A percentile compares a stretch with the other conserved stretches of the same genome.
These are phyloP conservation scores for Paramecium biaurelia DNA, from an alignment of 73 alveolate species.

Conservation along the genomic window DNA sequence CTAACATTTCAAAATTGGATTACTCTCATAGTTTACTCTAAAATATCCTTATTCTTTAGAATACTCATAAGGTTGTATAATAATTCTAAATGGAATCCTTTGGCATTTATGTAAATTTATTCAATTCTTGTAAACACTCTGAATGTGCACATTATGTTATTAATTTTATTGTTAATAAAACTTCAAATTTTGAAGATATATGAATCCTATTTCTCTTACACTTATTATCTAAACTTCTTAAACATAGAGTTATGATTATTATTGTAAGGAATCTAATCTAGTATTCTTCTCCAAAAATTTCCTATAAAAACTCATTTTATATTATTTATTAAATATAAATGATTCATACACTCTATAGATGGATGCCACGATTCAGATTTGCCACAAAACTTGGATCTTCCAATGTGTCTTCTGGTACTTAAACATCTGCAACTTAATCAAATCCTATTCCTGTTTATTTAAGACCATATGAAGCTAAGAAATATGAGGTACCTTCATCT, in stretches of 20 bases:
- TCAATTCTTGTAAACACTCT: background rate
- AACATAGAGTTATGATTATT: background rate
- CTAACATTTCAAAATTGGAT: constrained; percentile 84
- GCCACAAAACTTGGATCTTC: background rate
- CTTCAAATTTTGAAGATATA: background rate
- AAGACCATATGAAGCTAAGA: constrained; percentile 60
- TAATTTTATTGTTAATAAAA: background rate
- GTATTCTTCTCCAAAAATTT: constrained; percentile 9
- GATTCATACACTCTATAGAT: background rate
- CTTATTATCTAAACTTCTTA: background rate
- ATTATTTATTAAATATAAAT: background rate
- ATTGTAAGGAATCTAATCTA: background rate
- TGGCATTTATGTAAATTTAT: background rate
- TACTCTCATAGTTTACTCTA: constrained; percentile 64
- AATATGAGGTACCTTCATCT: constrained; percentile 59
- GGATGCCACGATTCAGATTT: constrained; percentile 26
- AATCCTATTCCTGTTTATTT: constrained; percentile 48
- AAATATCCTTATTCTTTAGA: constrained; percentile 66
- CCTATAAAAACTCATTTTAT: constrained; percentile 28
- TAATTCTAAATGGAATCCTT: constrained; percentile 46
- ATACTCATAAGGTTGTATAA: constrained; percentile 35
- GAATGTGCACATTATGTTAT: background rate
- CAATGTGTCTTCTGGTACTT: background rate
- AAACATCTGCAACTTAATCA: background rate
- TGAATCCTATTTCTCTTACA: background rate